Percentiles rank a stretch among this genome's conserved stretches.
Conservation (phyloP, 768 basidiomycete species). For the Crepidotus variabilis region DNA sequence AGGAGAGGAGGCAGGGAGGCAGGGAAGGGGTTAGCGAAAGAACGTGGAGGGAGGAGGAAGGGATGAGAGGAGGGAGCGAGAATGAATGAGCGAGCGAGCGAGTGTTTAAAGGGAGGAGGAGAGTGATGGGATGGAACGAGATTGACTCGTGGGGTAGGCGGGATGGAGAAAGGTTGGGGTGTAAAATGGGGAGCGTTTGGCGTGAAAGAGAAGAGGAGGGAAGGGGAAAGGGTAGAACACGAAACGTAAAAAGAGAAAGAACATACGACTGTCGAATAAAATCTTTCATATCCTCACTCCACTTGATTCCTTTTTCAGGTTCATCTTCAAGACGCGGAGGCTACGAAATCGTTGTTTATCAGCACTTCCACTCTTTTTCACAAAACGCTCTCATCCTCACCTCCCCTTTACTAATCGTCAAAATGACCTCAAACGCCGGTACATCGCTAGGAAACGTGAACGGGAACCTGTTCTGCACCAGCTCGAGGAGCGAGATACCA, state of each 20-base stretch:
- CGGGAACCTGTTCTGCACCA: slow-evolving; percentile 91
- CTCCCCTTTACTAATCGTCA: slow-evolving; percentile 78
- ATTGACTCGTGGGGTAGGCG: too few species aligned
- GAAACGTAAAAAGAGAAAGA: background rate
- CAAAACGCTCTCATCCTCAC: too few species aligned
- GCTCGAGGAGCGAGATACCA: slow-evolving; percentile 89
- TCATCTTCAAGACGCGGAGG: slow-evolving; percentile 79
- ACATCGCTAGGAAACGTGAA: slow-evolving; percentile 76
- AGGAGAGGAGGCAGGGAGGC: background rate
- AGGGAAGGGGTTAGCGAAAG: too few species aligned
- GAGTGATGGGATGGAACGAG: too few species aligned
- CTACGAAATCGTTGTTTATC: slow-evolving; percentile 35
- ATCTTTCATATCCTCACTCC: slow-evolving; percentile 90
- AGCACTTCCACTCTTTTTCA: too few species aligned
- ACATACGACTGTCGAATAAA: slow-evolving; percentile 83
- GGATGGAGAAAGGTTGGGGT: too few species aligned
- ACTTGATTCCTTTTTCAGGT: slow-evolving; percentile 43
- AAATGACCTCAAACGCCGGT: slow-evolving; percentile 86
- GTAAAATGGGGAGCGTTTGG: too few species aligned
- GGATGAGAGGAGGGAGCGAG: too few species aligned
- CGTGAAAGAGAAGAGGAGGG: background rate
- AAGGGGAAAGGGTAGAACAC: background rate
- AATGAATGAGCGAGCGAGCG: too few species aligned
- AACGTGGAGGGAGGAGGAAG: background rate
- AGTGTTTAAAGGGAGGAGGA: too few species aligned